Base-by-base conservation (phyloP, 2,329 filamentous ascomycete species). In the Truncatella angustata region DNA sequence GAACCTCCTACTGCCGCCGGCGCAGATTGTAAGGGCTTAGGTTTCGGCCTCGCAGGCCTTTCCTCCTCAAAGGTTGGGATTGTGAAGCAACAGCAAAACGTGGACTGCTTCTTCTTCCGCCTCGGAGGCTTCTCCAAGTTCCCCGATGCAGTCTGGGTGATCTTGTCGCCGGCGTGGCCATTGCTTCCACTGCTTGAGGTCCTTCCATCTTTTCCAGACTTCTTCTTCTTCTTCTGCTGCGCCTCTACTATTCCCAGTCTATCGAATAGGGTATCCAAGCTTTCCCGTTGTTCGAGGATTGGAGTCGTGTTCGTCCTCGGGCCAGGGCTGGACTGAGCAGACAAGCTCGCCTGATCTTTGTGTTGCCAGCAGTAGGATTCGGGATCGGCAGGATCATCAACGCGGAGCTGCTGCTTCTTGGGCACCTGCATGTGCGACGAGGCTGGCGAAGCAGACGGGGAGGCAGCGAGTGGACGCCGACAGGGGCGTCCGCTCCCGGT, bases 331-430 rank as follows among this genome's bases (percentile, higher is more conserved):
- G 75, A 76, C 40, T 67, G 68, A 2, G 75, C 67, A 7, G 77
- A 76, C 52, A 68, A 63, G 59, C 67, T 65, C 51, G 90, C 90
- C 70, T 99, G 94, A 52, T 94, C 90, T 66, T 90, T 92, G 74
- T 99, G 94, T 68, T 97, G 91, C 88, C 90, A 96, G 76, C 93
- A 97, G 72, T 91, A 97, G 46, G 86, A 80, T n/a, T 72, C 76
- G 55, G 84, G 79, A 44, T 82, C 78, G 52, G 75, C 72, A 2
- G 80, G 77, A 54, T 84, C 78, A 50, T 74, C 71, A 5, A 74
- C 70, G 61, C 73, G 66, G 12, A 70, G 62, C 20, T 62, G 57
- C 55, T 69, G 37, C 23, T 44, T 44, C 10, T 44, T 44, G 20
- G 37, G 37, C 59, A 62, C 34, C 35, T 49, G 55, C 37, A 48